These are phyloP conservation scores for Nemophila menziesii DNA, from an alignment of 257 asterid genomes.

Conservation along the genomic window DNA sequence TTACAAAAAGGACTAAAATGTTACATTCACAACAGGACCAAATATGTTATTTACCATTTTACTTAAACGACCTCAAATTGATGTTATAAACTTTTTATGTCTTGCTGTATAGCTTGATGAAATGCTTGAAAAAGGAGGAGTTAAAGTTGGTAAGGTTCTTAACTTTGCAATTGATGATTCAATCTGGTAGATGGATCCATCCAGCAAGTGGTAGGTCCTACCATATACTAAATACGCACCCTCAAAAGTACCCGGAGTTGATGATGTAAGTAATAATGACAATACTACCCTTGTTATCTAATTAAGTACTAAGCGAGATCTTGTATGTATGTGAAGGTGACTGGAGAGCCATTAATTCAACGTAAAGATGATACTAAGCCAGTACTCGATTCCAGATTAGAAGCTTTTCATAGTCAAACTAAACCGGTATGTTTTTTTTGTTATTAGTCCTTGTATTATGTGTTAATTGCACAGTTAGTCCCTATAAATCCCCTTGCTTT, in stretches of 20 bases:
- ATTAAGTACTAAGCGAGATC: neutral
- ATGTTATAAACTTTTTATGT: neutral
- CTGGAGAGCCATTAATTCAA: constrained; percentile 86
- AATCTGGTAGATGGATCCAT: constrained; percentile 90
- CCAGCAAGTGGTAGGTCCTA: constrained; percentile 90
- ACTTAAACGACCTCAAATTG: neutral
- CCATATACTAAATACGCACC: constrained; percentile 82
- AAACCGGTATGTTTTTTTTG: constrained; percentile 76
- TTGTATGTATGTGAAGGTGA: constrained; percentile 15
- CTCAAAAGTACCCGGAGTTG: constrained; percentile 62
- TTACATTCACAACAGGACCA: too few relatives aligned
- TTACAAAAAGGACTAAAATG: too few relatives aligned
- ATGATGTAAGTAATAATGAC: constrained; percentile 48
- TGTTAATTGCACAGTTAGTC: too few relatives aligned
- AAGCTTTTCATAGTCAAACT: constrained; percentile 84
- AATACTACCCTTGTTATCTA: neutral
- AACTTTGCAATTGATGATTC: constrained; percentile 95
- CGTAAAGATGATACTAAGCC: constrained; percentile 89
- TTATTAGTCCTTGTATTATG: too few relatives aligned
- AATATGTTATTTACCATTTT: too few relatives aligned
- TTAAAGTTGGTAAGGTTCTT: constrained; percentile 78
- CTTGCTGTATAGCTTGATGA: constrained; percentile 62
- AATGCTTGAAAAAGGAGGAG: constrained; percentile 75
- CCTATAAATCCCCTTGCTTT: too few relatives aligned
- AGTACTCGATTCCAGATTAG: constrained; percentile 90